Evolutionary conservation across 441 rosid genomes (phyloP).

Genomic region (Pelargonium australe): DNA sequence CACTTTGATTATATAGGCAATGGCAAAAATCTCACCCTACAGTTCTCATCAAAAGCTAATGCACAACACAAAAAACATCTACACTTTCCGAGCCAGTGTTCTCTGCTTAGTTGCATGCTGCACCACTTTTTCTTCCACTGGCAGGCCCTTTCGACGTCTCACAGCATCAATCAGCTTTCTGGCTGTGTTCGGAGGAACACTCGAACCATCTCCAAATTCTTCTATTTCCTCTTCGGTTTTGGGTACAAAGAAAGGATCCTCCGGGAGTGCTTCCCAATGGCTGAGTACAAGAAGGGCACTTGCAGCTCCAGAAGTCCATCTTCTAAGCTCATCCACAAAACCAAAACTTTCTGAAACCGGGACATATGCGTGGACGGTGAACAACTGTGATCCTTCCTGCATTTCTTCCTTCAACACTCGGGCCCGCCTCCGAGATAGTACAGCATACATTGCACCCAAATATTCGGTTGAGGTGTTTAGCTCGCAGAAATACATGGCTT

Average conservation of each 20-base stretch:
- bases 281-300: constrained; percentile 88
- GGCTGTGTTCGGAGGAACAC: constrained; percentile 78
- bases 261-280: constrained; percentile 83
- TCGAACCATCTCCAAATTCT: constrained; percentile 84
- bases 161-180: constrained; percentile 84
- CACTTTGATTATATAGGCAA: too few relatives aligned
- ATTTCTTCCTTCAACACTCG: constrained; percentile 80
- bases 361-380: constrained; percentile 73
- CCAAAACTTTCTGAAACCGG: constrained; percentile 89
- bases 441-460: constrained; percentile 78
- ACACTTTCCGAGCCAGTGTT: constrained; percentile 84
- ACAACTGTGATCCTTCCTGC: constrained; percentile 83
- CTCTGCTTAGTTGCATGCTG: constrained; percentile 89
- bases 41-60: neutral
- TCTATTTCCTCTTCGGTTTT: constrained; percentile 88
- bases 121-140: constrained; percentile 87
- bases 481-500: constrained; percentile 95
- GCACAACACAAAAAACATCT: constrained; percentile 15
- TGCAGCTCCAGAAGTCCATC: constrained; percentile 81
- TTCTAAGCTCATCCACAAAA: constrained; percentile 79
- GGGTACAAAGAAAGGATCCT: constrained; percentile 90
- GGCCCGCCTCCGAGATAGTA: constrained; percentile 73
- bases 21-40: neutral
- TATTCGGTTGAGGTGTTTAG: constrained; percentile 67
- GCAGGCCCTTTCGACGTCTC: constrained; percentile 75